A percentile compares a stretch with the other conserved stretches of the same genome.
Evolutionary conservation across 345 rosid genomes (phyloP).

Genomic region (Lepidium sativum): DNA sequence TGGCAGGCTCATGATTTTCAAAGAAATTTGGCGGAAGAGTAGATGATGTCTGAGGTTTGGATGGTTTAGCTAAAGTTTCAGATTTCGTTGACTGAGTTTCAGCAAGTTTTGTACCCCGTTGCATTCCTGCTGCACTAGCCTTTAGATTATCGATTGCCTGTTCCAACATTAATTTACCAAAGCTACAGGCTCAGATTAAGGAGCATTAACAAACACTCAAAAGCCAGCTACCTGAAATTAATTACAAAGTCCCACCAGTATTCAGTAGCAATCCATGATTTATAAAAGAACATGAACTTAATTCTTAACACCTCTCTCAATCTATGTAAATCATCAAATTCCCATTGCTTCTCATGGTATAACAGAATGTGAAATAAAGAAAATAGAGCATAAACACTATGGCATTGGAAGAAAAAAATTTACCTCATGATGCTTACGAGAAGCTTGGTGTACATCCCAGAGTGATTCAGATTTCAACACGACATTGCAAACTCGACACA

Average conservation of each 20-base stretch:
- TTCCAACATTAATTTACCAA: not conserved
- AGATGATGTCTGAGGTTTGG: conserved; percentile 36
- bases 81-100: conserved; percentile 12
- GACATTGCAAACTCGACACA: conserved; percentile 74
- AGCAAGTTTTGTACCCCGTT: conserved; percentile 17
- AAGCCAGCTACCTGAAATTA: not conserved
- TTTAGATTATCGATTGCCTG: conserved; percentile 59
- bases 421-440: conserved; percentile 90
- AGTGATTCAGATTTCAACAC: conserved; percentile 73
- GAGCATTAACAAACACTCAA: not conserved
- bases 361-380: not conserved
- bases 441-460: conserved; percentile 98
- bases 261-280: not conserved
- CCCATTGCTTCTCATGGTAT: not conserved
- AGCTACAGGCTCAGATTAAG: not conserved
- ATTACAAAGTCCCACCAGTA: not conserved
- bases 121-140: conserved; percentile 50
- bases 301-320: not conserved
- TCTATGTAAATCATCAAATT: not conserved
- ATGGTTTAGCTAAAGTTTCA: conserved; percentile 25
- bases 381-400: not conserved
- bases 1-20: conserved; percentile 32
- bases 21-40: conserved; percentile 52
- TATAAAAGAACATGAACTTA: not conserved
- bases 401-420: not conserved